phyloP scores from a whole-genome alignment of 148 eudicot species.

The Salicornia ramosissima region DNA sequence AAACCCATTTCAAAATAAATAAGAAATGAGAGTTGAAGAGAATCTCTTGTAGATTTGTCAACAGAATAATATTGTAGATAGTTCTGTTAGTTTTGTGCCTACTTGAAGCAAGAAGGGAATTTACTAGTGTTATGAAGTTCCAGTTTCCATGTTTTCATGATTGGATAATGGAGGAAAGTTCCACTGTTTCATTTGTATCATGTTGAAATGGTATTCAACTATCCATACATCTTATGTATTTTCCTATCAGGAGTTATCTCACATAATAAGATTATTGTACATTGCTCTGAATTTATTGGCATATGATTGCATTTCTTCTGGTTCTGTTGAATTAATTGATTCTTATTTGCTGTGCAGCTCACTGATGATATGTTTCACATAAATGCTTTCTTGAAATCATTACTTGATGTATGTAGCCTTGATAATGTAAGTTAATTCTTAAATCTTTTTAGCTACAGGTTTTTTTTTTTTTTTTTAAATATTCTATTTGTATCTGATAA shows the following conservation, averaged over 20 bases:
- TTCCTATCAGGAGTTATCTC: not conserved
- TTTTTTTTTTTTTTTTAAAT: too few species aligned
- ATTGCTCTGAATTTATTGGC: slow-evolving; percentile 8
- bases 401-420: slow-evolving; percentile 35
- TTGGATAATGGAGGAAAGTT: not conserved
- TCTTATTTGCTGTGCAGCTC: slow-evolving; percentile 31
- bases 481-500: not conserved
- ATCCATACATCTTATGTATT: not conserved
- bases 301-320: not conserved
- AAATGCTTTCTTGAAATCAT: slow-evolving; percentile 28
- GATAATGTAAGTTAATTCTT: slow-evolving; percentile 31
- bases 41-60: not conserved
- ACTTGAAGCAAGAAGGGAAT: not conserved
- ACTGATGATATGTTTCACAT: slow-evolving; percentile 20
- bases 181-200: not conserved
- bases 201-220: not conserved
- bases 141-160: not conserved
- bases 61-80: too few species aligned
- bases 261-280: not conserved
- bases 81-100: not conserved
- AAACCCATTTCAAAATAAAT: too few species aligned
- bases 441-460: not conserved
- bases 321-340: not conserved
- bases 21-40: too few species aligned
- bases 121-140: not conserved